These are phyloP conservation scores for Basipetospora chlamydospora DNA, from an alignment of 2,329 filamentous ascomycete species.

Conservation along the genomic window DNA sequence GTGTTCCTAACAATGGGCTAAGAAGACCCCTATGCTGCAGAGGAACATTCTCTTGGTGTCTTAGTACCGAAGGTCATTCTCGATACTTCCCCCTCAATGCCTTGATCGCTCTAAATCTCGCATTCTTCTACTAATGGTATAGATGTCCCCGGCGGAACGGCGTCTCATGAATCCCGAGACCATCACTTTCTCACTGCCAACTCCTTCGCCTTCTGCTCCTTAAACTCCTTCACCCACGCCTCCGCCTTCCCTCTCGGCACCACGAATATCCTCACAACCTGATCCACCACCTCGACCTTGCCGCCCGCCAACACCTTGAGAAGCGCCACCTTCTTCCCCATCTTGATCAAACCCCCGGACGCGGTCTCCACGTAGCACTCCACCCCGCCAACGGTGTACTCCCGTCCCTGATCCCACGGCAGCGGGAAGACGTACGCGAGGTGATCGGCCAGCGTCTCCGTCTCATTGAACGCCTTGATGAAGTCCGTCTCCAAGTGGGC, in stretches of 20 bases:
- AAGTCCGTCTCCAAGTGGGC: slow-evolving; percentile 73
- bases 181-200: too few relatives aligned
- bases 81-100: too few relatives aligned
- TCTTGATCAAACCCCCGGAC: slow-evolving; percentile 69
- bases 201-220: slow-evolving; percentile 50
- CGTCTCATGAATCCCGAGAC: too few relatives aligned
- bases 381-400: slow-evolving; percentile 52
- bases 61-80: too few relatives aligned
- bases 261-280: slow-evolving; percentile 68
- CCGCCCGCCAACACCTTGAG: slow-evolving; percentile 60
- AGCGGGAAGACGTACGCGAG: slow-evolving; percentile 73
- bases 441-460: slow-evolving; percentile 60
- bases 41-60: too few relatives aligned
- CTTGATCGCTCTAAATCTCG: too few relatives aligned
- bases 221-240: slow-evolving; percentile 75
- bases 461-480: slow-evolving; percentile 74
- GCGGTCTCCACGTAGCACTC: slow-evolving; percentile 84
- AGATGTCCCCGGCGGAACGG: too few relatives aligned
- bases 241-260: slow-evolving; percentile 57
- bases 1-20: too few relatives aligned
- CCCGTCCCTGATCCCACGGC: slow-evolving; percentile 63
- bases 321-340: slow-evolving; percentile 70
- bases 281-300: slow-evolving; percentile 77
- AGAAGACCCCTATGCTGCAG: too few relatives aligned
- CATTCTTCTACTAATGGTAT: too few relatives aligned